Conservation (phyloP, 208 protist species). For the Trypanosoma conorhini region DNA sequence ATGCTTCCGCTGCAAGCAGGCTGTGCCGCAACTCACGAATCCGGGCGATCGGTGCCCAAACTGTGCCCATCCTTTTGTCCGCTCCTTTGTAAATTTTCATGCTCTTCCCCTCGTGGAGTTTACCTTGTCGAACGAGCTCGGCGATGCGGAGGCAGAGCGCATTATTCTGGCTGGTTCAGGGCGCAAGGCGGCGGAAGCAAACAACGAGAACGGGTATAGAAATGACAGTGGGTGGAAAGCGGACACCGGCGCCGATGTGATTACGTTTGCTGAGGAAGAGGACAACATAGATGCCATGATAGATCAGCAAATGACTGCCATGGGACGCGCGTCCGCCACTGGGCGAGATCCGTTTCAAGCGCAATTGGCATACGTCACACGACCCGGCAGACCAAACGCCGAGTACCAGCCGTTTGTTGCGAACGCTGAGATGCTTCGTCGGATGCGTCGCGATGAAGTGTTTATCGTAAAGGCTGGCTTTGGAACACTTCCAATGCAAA, state of each 20-base stretch:
- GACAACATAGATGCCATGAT: conserved; percentile 90
- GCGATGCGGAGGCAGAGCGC: conserved; percentile 86
- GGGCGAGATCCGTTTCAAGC: conserved; percentile 88
- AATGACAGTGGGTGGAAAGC: conserved; percentile 61
- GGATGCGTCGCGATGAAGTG: conserved; percentile 85
- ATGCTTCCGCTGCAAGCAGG: conserved; percentile 92
- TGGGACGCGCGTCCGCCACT: conserved; percentile 66
- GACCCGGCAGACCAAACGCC: conserved; percentile 58
- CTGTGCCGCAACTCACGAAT: conserved; percentile 83
- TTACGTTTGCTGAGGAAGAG: conserved; percentile 76
- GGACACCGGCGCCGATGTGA: conserved; percentile 75
- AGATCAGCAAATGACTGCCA: conserved; percentile 75
- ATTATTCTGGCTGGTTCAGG: conserved; percentile 76
- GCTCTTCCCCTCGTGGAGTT: conserved; percentile 96
- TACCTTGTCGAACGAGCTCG: conserved; percentile 77
- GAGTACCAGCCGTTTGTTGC: conserved; percentile 88
- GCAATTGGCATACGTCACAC: conserved; percentile 82
- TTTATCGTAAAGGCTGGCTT: conserved; percentile 82
- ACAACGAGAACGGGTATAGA: conserved; percentile 25
- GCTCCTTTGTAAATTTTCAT: conserved; percentile 92
- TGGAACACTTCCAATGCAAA: conserved; percentile 61
- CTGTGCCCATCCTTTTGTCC: conserved; percentile 94
- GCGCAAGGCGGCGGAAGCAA: conserved; percentile 27
- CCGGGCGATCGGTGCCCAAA: conserved; percentile 86
- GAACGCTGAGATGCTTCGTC: conserved; percentile 74